phyloP scores from a whole-genome alignment of 805 yeast genomes.

The Dipodascus geniculatus region DNA sequence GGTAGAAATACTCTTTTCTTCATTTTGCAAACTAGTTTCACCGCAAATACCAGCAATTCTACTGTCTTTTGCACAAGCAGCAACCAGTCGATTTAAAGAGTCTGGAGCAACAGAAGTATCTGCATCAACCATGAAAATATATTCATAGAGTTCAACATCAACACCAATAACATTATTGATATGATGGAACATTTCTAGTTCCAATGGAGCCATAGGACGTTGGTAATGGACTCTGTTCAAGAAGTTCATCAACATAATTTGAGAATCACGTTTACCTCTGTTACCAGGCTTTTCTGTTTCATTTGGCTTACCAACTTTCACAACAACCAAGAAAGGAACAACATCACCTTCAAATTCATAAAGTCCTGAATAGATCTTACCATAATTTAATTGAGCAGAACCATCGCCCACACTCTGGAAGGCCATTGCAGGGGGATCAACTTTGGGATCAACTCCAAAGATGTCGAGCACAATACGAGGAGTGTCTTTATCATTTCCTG shows the following conservation, averaged over 20 bases:
- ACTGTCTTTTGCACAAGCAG: conserved; percentile 50
- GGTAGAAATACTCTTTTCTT: conserved; percentile 42
- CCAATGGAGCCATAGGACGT: conserved; percentile 48
- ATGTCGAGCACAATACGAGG: conserved; percentile 41
- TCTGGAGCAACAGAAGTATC: conserved; percentile 46
- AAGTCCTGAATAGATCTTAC: conserved; percentile 50
- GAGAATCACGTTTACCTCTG: conserved; percentile 57
- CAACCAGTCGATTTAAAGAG: conserved; percentile 42
- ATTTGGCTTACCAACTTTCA: conserved; percentile 44
- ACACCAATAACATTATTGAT: conserved; percentile 48
- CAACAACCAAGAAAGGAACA: conserved; percentile 42
- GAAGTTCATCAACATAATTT: conserved; percentile 44
- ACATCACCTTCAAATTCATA: conserved; percentile 44
- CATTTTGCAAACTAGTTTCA: conserved; percentile 48
- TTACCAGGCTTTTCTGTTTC: conserved; percentile 45
- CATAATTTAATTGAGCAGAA: conserved; percentile 45
- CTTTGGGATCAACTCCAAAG: conserved; percentile 34
- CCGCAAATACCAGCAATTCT: conserved; percentile 50
- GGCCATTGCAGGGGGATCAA: conserved; percentile 39
- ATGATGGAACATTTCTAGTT: conserved; percentile 40
- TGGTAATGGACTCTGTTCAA: conserved; percentile 48
- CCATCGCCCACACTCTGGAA: conserved; percentile 54
- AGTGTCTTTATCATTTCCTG: conserved; percentile 46
- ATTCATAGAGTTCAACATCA: conserved; percentile 49
- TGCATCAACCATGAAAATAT: conserved; percentile 50